Evolutionary conservation across 306 rosid genomes (phyloP).

Genomic region (Casuarina glauca): DNA sequence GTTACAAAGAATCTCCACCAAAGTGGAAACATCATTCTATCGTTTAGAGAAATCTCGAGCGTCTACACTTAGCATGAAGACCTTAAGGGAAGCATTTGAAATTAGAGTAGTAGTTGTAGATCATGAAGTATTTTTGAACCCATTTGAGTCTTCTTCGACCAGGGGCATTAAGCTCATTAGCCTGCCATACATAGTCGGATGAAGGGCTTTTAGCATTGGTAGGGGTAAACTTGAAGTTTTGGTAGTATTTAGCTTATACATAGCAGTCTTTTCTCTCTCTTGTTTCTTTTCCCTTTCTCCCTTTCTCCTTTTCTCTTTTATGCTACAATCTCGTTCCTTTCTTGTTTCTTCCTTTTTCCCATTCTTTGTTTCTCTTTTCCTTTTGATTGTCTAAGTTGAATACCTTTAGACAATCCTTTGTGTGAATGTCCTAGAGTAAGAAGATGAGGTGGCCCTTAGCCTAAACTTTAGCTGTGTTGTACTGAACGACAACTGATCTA

Average conservation of each 20-base stretch:
- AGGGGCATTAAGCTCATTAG: conserved; percentile 65
- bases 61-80: conserved; percentile 60
- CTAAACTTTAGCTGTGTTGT: too few species aligned
- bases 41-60: conserved; percentile 26
- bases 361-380: too few species aligned
- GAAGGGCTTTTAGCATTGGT: conserved; percentile 33
- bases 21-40: too few species aligned
- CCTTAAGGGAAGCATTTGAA: conserved; percentile 74
- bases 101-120: conserved; percentile 75
- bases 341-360: too few species aligned
- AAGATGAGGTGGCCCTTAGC: too few species aligned
- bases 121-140: conserved; percentile 89
- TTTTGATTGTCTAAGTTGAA: too few species aligned
- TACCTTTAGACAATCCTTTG: too few species aligned
- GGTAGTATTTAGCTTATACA: conserved; percentile 72
- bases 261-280: too few species aligned
- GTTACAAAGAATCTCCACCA: conserved; percentile 10
- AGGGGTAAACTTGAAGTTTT: conserved; percentile 58
- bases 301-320: conserved; percentile 79
- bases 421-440: too few species aligned
- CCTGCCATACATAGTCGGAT: conserved; percentile 41
- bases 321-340: too few species aligned
- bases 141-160: conserved; percentile 75
- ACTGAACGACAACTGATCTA: too few species aligned
- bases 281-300: too few species aligned